Evolutionary conservation across 2,329 filamentous ascomycete genomes (phyloP).

Genomic region (Epichloe bromicola): DNA sequence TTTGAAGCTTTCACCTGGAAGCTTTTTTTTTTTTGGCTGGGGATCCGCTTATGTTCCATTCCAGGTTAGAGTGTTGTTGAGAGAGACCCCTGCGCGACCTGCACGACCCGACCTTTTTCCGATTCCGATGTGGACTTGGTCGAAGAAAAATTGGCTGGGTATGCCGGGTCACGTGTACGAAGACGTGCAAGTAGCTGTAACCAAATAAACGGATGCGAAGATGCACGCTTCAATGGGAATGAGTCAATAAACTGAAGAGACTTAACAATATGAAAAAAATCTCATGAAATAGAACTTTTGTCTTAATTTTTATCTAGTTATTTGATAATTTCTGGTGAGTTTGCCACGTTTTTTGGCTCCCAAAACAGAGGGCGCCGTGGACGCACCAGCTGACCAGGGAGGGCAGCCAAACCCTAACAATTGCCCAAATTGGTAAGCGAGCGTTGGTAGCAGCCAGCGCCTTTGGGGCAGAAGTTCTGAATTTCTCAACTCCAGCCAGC

Average conservation of each 20-base stretch:
- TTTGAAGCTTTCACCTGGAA: constrained; percentile 22
- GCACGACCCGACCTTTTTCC: constrained; percentile 8
- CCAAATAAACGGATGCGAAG: not conserved
- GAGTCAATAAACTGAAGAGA: not conserved
- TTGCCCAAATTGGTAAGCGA: constrained; percentile 31
- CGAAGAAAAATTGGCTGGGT: not conserved
- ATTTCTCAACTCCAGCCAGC: constrained; percentile 33
- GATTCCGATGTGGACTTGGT: not conserved
- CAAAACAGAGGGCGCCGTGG: not conserved
- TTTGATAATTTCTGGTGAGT: not conserved
- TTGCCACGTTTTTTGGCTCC: not conserved
- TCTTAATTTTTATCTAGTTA: not conserved
- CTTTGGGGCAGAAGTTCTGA: constrained; percentile 34
- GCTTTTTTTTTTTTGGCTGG: constrained; percentile 12
- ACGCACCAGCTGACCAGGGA: constrained; percentile 10
- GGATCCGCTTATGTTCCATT: constrained; percentile 7
- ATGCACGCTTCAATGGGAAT: not conserved
- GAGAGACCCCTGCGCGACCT: constrained; percentile 1
- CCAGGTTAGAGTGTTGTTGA: constrained; percentile 3
- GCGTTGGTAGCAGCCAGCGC: constrained; percentile 22
- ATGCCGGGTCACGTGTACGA: not conserved
- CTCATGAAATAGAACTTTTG: not conserved
- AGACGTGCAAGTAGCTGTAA: not conserved
- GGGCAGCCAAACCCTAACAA: constrained; percentile 30
- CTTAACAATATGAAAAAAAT: too few relatives aligned